A percentile compares a stretch with the other conserved stretches of the same genome.
These are phyloP conservation scores for Colletotrichum euphorbiae DNA, from an alignment of 2,329 filamentous ascomycete genomes.

Conservation along the genomic window DNA sequence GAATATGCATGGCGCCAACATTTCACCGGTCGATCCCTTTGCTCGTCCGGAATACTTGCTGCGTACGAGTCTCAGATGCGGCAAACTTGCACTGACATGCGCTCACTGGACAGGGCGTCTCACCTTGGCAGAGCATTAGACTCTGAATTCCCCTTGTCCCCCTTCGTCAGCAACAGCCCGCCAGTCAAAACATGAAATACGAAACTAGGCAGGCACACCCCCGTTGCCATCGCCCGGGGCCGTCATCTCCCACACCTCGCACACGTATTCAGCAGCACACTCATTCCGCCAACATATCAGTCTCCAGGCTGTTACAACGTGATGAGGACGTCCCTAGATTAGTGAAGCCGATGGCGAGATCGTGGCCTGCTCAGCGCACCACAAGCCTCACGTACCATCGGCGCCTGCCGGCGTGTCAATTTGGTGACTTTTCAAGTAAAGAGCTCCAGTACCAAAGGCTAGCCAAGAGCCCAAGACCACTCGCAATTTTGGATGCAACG, in stretches of 20 bases:
- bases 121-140: not conserved
- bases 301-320: not conserved
- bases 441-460: not conserved
- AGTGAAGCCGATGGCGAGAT: constrained; percentile 15
- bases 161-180: constrained; percentile 18
- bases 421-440: constrained; percentile 12
- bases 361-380: constrained; percentile 13
- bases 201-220: constrained; percentile 20
- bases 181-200: constrained; percentile 6
- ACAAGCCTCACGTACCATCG: not conserved
- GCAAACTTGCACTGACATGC: not conserved
- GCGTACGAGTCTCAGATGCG: not conserved
- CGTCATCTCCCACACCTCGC: too few species aligned
- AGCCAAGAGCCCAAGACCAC: not conserved
- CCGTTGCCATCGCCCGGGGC: not conserved
- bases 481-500: not conserved
- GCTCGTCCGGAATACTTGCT: not conserved
- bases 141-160: constrained; percentile 12
- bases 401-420: constrained; percentile 10
- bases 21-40: not conserved
- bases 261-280: not conserved
- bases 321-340: not conserved
- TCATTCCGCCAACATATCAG: not conserved
- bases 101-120: not conserved
- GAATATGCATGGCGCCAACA: not conserved